Evolutionary conservation across 345 rosid species (phyloP).

Genomic region (Pugionium cornutum): DNA sequence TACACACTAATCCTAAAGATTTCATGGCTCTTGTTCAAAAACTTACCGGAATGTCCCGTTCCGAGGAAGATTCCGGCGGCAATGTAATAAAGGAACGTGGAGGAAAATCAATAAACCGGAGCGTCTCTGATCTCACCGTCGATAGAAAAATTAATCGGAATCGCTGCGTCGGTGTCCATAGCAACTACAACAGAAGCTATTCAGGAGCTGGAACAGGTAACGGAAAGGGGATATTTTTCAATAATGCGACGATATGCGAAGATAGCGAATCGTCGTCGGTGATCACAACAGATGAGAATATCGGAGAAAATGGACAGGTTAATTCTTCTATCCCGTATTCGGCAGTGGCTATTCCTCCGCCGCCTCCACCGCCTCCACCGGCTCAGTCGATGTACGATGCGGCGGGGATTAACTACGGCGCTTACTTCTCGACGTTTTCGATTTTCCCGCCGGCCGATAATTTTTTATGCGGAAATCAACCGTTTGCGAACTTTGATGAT

Average conservation of each 20-base stretch:
- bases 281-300: slow-evolving; percentile 61
- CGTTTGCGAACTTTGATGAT: slow-evolving; percentile 49
- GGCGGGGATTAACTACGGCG: slow-evolving; percentile 29
- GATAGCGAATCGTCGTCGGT: slow-evolving; percentile 75
- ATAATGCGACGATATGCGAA: slow-evolving; percentile 35
- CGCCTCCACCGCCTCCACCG: neutral
- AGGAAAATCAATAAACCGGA: slow-evolving; percentile 15
- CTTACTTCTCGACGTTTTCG: slow-evolving; percentile 49
- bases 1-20: slow-evolving; percentile 81
- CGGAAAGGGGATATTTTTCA: slow-evolving; percentile 25
- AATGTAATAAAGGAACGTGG: neutral
- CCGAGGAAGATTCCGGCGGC: slow-evolving; percentile 42
- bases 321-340: slow-evolving; percentile 48
- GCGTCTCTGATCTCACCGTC: slow-evolving; percentile 24
- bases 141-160: slow-evolving; percentile 22
- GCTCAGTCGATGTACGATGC: slow-evolving; percentile 19
- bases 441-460: slow-evolving; percentile 46
- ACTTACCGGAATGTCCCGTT: slow-evolving; percentile 74
- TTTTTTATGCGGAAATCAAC: slow-evolving; percentile 49
- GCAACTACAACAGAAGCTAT: slow-evolving; percentile 20
- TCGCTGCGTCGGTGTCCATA: neutral
- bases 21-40: slow-evolving; percentile 93
- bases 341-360: slow-evolving; percentile 16
- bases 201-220: slow-evolving; percentile 15
- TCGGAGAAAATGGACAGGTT: slow-evolving; percentile 48